Base-by-base conservation (phyloP, 176 grass and related monocot genomes). In the Hyparrhenia diplandra region DNA sequence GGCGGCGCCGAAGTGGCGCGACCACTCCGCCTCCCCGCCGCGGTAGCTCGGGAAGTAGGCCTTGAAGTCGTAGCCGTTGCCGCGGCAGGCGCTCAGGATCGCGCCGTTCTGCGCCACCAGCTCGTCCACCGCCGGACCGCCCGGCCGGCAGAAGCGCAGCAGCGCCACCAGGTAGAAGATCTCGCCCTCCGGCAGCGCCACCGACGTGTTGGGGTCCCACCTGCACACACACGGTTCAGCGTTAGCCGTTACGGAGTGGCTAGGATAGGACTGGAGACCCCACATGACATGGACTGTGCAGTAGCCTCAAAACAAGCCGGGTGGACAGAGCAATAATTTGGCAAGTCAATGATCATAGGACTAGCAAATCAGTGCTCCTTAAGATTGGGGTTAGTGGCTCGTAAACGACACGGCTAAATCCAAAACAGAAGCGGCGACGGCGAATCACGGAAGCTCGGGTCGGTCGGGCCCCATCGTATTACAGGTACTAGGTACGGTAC, bases 151-250 rank as follows among this genome's bases (percentile, higher is more conserved):
- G 87, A 96, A 95, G 0, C 97, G 82, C 9, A 99, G 93, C 74
- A 99, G 87, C 64, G 97, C 97, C 68, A 99, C 97, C 51, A 99
- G 88, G 82, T 99, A 99, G 85, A 99, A 99, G 46, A 99, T 51
- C 69, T 92, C 87, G 68, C 87, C 83, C 6, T 93, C 85, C 42
- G 93, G 93, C 18, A 99, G 64, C 35, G 89, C 89, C 64, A 96
- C 91, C 73, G 93, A 99, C 87, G 86, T 99, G 41, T 82, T 81
- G 2, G 54, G 59, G 65, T 99, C 97, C 97, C 97, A 99, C 97
- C 96, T 97, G 78, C 62, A 12, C 66, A 12, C n/a, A n/a, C 17
- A n/a, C 46, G 1, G 13, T 16, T 47, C 14, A 43, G 41, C 41
- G 10, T 43, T 43, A 41, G 40, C 40, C 12, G 12, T 8, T 2